A percentile compares a stretch with the other conserved stretches of the same genome.
These are phyloP conservation scores for Morella rubra DNA, from an alignment of 306 rosid species.

Conservation along the genomic window DNA sequence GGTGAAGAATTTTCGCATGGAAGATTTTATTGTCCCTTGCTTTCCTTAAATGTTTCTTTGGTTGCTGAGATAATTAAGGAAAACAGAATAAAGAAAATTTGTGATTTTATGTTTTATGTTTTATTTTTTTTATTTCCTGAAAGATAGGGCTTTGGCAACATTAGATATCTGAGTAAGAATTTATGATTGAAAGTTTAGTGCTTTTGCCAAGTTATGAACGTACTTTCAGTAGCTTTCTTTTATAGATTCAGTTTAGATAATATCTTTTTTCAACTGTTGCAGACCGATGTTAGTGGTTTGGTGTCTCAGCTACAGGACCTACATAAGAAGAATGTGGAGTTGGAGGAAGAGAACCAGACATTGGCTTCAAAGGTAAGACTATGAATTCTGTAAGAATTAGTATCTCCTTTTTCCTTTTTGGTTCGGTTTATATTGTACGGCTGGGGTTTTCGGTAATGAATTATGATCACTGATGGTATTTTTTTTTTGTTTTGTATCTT, in stretches of 20 bases:
- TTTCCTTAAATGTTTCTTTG: background rate
- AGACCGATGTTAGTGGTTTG: slow-evolving; percentile 69
- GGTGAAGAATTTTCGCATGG: background rate
- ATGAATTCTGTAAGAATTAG: background rate
- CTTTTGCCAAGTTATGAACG: background rate
- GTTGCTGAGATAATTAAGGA: background rate
- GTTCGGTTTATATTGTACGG: background rate
- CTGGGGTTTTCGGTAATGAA: background rate
- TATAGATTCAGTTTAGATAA: no score
- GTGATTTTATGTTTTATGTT: background rate
- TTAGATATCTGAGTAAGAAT: background rate
- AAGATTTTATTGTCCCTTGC: no score
- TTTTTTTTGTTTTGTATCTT: slow-evolving; percentile 26
- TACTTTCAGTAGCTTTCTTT: no score
- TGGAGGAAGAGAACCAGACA: slow-evolving; percentile 62
- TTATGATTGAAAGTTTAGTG: background rate
- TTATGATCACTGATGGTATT: background rate
- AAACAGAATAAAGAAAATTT: background rate
- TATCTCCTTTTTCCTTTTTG: no score
- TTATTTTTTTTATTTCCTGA: background rate
- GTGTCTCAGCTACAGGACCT: slow-evolving; percentile 72
- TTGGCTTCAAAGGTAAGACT: slow-evolving; percentile 49
- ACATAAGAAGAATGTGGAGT: slow-evolving; percentile 61
- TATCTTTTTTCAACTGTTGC: slow-evolving; percentile 7
- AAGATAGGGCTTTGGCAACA: background rate